Conservation (phyloP, 2,329 filamentous ascomycete species). For the Aureobasidium sp. region DNA sequence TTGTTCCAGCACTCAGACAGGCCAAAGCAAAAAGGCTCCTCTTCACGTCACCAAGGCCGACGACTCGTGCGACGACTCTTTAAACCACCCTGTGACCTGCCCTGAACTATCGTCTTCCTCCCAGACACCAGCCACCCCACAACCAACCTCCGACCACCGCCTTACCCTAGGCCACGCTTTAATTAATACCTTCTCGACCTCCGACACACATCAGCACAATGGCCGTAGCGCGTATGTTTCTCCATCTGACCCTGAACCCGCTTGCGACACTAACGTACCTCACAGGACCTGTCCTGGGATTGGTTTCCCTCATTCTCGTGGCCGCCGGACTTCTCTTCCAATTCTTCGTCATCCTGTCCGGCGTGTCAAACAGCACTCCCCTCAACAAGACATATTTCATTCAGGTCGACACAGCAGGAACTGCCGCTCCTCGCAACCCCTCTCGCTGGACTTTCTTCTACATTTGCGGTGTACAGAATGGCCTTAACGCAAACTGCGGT, state of each 20-base stretch:
- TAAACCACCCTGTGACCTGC: conserved; percentile 8
- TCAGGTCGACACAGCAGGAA: conserved; percentile 61
- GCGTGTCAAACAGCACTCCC: conserved; percentile 43
- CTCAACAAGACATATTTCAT: conserved; percentile 80
- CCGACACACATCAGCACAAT: conserved; percentile 3
- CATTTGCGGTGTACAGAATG: conserved; percentile 56
- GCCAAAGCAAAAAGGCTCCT: background rate
- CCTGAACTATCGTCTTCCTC: background rate
- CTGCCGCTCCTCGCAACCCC: conserved; percentile 47
- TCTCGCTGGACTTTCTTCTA: conserved; percentile 91
- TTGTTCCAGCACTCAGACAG: background rate
- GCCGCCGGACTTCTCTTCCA: conserved; percentile 55
- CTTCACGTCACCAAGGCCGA: background rate
- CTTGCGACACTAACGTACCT: background rate
- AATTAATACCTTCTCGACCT: background rate
- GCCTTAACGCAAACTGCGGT: conserved; percentile 55
- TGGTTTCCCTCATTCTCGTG: conserved; percentile 52
- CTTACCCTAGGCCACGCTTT: background rate
- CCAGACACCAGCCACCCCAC: background rate
- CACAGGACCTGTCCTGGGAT: conserved; percentile 38
- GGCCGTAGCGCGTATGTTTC: conserved; percentile 14
- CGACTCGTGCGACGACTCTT: background rate
- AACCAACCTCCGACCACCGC: background rate
- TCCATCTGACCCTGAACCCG: conserved; percentile 31
- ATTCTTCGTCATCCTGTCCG: conserved; percentile 58